Conservation (phyloP, 495 filamentous ascomycete genomes). For the Penicillium bialowiezense region DNA sequence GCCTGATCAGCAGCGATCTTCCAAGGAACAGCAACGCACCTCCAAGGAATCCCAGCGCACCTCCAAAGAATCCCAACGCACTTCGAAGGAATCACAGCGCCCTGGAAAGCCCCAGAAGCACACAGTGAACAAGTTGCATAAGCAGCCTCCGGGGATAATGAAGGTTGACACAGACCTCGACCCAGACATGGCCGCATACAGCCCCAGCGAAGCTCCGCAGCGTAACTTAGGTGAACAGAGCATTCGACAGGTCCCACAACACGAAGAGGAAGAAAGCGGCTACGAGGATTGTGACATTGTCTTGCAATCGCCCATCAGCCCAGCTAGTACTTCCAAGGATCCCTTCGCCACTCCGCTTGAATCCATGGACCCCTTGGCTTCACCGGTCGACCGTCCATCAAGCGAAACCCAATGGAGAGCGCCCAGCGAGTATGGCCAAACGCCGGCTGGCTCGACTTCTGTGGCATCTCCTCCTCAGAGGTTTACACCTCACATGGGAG, state of each 20-base stretch:
- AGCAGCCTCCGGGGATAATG: conserved; percentile 13
- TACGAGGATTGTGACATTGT: conserved; percentile 16
- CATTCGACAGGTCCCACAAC: conserved; percentile 41
- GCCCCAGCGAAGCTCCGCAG: conserved; percentile 6
- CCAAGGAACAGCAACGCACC: conserved; percentile 40
- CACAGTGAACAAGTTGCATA: conserved; percentile 13
- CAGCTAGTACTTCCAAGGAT: conserved; percentile 27
- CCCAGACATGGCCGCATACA: conserved; percentile 13
- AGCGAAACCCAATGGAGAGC: conserved; percentile 24
- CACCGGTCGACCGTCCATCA: conserved; percentile 28
- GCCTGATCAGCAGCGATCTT: conserved; percentile 27
- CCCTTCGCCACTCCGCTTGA: conserved; percentile 20
- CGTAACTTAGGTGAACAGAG: conserved; percentile 23
- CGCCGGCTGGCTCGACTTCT: conserved; percentile 14
- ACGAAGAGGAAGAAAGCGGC: conserved; percentile 22
- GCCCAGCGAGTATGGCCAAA: conserved; percentile 7
- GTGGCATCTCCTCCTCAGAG: conserved; percentile 37
- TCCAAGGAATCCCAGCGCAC: background rate
- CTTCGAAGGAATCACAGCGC: background rate
- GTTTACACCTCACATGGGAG: conserved; percentile 39
- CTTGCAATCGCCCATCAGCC: conserved; percentile 17
- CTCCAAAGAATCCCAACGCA: background rate
- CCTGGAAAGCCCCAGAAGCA: conserved; percentile 1
- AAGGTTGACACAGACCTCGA: conserved; percentile 6
- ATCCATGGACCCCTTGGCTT: conserved; percentile 19